phyloP scores from a whole-genome alignment of 2,329 filamentous ascomycete species.

The Apiospora marii region DNA sequence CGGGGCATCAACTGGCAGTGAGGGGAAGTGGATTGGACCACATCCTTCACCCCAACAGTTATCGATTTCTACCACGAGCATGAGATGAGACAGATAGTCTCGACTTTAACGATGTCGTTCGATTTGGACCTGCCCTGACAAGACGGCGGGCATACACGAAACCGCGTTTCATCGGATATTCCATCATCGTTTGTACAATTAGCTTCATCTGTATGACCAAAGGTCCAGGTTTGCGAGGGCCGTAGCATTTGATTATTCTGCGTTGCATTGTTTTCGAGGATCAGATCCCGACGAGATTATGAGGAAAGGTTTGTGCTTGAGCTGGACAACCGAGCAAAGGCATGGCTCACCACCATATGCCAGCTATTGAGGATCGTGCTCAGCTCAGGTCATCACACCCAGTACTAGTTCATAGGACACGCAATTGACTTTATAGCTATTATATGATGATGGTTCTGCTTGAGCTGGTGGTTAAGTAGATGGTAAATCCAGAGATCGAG shows the following conservation, averaged over 20 bases:
- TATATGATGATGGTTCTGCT: neutral
- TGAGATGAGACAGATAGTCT: neutral
- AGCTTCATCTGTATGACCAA: conserved; percentile 41
- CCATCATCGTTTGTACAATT: conserved; percentile 41
- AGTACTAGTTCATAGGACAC: conserved; percentile 22
- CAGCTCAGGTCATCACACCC: neutral
- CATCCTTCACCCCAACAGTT: neutral
- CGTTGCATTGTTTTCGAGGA: conserved; percentile 25
- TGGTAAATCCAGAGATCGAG: conserved; percentile 7
- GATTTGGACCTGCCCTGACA: neutral
- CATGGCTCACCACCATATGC: conserved; percentile 2
- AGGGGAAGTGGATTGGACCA: neutral
- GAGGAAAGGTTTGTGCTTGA: conserved; percentile 15
- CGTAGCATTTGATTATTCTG: conserved; percentile 29
- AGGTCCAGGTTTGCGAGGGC: conserved; percentile 23
- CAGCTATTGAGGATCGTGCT: neutral
- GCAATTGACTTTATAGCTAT: conserved; percentile 18
- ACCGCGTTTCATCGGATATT: conserved; percentile 34
- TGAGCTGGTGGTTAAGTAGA: neutral
- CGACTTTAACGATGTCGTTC: neutral
- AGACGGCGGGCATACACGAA: neutral
- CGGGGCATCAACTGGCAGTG: conserved; percentile 43
- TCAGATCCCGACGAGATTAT: neutral
- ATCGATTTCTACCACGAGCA: conserved; percentile 22
- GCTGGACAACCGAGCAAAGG: neutral